Evolutionary conservation across 495 filamentous ascomycete species (phyloP), one percentile per base, ranked within the genome.

Genomic region (Neurospora sp.): DNA sequence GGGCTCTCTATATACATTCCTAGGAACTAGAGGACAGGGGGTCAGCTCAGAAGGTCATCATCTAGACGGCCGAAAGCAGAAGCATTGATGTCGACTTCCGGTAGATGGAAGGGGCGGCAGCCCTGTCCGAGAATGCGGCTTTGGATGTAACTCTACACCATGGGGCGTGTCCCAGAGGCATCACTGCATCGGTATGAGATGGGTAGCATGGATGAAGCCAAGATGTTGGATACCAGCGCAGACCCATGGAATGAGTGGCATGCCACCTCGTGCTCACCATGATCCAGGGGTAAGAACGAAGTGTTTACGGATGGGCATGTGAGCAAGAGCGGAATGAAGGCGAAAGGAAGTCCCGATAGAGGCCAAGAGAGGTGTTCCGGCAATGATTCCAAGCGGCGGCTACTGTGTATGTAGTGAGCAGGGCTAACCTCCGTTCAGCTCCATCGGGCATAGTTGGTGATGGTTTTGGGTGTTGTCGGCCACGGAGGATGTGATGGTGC

Each of bases 41-140:
- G 9, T 22, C 20, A 12, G 46, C 46, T 53, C 20, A 53, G 46
- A 5, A 22, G 3, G 46, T 12, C 20, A 53, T 53, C 46, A 48
- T 48, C 18, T 11, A 59, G 20, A 14, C 48, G 20, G 48, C 48
- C 48, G 20, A 59, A 59, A 59, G 48, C 48, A 59, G 48, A 59
- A 59, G 48, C 11, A 59, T 27, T 59, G 48, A 27, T 22, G 48
- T 59, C 11, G 48, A 68, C 61, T 68, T 46, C 75, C 72, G 73
- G 73, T 75, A 74, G 74, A 72, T 76, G 75, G 74, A 74, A 74
- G 48, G 27, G 53, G 71, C 75, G 75, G 78, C 72, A 75, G 61
- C 72, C 75, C 73, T 78, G 78, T 74, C 77, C 75, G 78, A 48
- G n/a, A 74, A 74, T 65, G 74, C 73, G 76, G 74, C 40, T 73